Conservation (phyloP, 2,329 filamentous ascomycete species). For the Scopulariopsis brevicaulis region DNA sequence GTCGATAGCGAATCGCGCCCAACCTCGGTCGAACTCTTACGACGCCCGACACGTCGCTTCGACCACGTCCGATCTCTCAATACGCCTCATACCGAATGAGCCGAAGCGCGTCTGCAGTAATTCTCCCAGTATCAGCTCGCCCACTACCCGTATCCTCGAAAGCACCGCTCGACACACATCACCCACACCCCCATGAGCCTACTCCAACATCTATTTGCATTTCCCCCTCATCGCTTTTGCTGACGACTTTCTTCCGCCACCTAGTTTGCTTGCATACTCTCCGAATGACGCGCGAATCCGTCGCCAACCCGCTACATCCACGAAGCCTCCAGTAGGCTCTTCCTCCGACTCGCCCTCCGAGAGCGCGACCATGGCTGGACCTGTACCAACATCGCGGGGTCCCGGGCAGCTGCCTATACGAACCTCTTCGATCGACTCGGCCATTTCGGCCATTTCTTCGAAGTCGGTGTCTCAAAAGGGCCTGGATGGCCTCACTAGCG, state of each 20-base stretch:
- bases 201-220: background rate
- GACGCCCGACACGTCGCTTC: background rate
- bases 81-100: background rate
- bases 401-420: slow-evolving; percentile 38
- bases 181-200: background rate
- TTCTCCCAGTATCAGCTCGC: background rate
- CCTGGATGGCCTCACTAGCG: slow-evolving; percentile 44
- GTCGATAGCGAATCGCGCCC: background rate
- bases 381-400: slow-evolving; percentile 26
- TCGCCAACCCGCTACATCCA: background rate
- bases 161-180: background rate
- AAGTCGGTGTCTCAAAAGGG: slow-evolving; percentile 44
- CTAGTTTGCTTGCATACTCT: background rate
- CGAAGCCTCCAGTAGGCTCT: slow-evolving; percentile 5
- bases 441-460: slow-evolving; percentile 66
- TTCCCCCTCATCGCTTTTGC: background rate
- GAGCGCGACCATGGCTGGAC: slow-evolving; percentile 33
- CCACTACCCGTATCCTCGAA: background rate
- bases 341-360: background rate
- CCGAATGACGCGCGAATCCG: slow-evolving; percentile 3
- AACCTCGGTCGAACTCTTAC: background rate
- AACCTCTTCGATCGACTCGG: slow-evolving; percentile 85
- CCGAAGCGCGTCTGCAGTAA: background rate
- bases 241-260: background rate
- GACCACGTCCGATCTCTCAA: background rate